Percentiles rank a stretch among this genome's conserved stretches.
Evolutionary conservation across 2,329 filamentous ascomycete genomes (phyloP).

Genomic region (Cercospora sp.): DNA sequence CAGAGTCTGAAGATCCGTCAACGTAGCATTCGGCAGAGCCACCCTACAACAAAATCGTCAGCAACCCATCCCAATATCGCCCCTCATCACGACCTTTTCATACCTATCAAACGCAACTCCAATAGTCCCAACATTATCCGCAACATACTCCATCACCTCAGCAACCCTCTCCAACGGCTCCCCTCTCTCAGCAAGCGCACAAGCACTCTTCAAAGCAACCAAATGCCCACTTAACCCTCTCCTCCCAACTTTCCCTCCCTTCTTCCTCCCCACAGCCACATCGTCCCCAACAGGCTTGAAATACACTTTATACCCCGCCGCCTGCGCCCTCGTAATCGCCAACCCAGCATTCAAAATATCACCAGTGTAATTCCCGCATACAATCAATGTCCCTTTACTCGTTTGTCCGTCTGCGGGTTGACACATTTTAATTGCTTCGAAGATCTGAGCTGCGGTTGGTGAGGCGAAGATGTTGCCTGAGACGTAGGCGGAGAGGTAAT

Average conservation of each 20-base stretch:
- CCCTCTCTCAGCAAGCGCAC: constrained; percentile 49
- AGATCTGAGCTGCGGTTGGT: constrained; percentile 63
- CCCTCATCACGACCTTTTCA: neutral
- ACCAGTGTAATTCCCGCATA: constrained; percentile 66
- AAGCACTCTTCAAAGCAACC: constrained; percentile 61
- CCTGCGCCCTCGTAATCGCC: constrained; percentile 59
- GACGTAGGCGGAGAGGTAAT: constrained; percentile 62
- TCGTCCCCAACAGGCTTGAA: constrained; percentile 66
- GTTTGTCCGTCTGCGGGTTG: constrained; percentile 33
- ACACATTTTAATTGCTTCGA: constrained; percentile 58
- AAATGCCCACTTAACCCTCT: constrained; percentile 64
- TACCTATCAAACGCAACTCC: constrained; percentile 41
- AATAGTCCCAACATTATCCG: constrained; percentile 40
- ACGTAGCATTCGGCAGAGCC: constrained; percentile 49
- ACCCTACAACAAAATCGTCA: constrained; percentile 31
- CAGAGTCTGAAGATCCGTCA: constrained; percentile 61
- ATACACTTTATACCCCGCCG: constrained; percentile 54
- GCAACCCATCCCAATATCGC: neutral
- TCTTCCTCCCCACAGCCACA: constrained; percentile 61
- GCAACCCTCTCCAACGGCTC: constrained; percentile 38
- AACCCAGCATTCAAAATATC: constrained; percentile 64
- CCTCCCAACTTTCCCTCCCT: constrained; percentile 59
- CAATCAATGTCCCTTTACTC: constrained; percentile 55
- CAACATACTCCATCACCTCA: constrained; percentile 42
- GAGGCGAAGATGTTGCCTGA: constrained; percentile 65